Evolutionary conservation across 352 stramenopile genomes (phyloP).

Genomic region (Phytophthora foliorum): DNA sequence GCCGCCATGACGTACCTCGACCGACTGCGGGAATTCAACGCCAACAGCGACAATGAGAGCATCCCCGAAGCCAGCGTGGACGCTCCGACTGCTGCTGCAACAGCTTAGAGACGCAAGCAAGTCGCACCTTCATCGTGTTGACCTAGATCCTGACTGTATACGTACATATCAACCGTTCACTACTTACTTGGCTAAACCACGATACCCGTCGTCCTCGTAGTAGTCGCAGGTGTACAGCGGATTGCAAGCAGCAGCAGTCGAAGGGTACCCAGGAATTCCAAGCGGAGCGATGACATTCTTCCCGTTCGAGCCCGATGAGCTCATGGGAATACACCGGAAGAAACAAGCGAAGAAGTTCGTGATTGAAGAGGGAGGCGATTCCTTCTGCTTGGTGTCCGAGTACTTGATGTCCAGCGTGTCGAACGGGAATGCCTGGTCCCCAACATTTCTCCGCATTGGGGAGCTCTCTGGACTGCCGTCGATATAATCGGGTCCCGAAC

Average conservation of each 20-base stretch:
- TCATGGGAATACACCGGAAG: constrained; percentile 40
- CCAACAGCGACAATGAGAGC: constrained; percentile 8
- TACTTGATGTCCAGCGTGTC: constrained; percentile 46
- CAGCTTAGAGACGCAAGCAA: constrained; percentile 28
- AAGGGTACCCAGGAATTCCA: constrained; percentile 54
- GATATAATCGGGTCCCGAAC: constrained; percentile 49
- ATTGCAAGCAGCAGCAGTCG: constrained; percentile 49
- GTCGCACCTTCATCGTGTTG: constrained; percentile 15
- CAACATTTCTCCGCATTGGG: constrained; percentile 63
- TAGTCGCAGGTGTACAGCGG: constrained; percentile 64
- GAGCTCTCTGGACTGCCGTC: constrained; percentile 77
- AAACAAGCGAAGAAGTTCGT: constrained; percentile 45
- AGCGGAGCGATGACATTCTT: constrained; percentile 45
- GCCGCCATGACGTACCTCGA: constrained; percentile 74
- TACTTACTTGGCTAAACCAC: constrained; percentile 23
- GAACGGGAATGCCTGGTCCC: constrained; percentile 33
- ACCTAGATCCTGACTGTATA: constrained; percentile 23
- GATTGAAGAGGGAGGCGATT: constrained; percentile 6
- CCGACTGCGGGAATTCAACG: constrained; percentile 56
- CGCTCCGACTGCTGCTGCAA: constrained; percentile 17
- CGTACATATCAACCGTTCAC: constrained; percentile 13
- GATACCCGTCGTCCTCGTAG: constrained; percentile 62
- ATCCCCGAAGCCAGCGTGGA: background rate
- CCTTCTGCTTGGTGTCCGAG: constrained; percentile 22
- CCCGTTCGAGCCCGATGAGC: constrained; percentile 20